These are phyloP conservation scores for Anthoceros angustus DNA, from an alignment of 225 moss, liverwort and hornwort genomes.

Conservation along the genomic window DNA sequence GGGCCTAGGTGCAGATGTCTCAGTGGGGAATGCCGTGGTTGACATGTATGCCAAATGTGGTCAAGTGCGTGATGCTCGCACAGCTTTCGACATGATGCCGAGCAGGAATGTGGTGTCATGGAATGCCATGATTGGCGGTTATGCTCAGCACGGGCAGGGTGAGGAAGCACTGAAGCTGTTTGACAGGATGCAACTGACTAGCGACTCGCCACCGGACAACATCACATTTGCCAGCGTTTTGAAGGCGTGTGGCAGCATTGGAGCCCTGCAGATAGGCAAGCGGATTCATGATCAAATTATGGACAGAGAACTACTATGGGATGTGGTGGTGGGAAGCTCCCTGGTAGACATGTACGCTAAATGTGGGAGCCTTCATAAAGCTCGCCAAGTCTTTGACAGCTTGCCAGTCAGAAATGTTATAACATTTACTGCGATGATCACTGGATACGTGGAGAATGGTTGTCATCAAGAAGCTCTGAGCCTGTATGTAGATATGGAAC, in stretches of 20 bases:
- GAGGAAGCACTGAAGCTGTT: not conserved
- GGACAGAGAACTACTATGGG: not conserved
- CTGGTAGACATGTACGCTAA: slow-evolving; percentile 1
- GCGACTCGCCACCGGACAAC: not conserved
- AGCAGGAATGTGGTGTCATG: not conserved
- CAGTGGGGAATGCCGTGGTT: not conserved
- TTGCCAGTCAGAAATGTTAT: not conserved
- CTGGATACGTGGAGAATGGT: not conserved
- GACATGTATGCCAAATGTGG: not conserved
- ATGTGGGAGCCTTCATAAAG: not conserved
- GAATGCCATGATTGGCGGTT: slow-evolving; percentile 2
- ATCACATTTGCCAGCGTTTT: not conserved
- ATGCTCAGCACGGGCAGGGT: not conserved
- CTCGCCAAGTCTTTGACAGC: not conserved
- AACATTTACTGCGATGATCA: not conserved
- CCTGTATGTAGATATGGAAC: not conserved
- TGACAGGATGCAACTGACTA: not conserved
- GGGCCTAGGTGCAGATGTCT: not conserved
- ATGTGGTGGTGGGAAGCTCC: not conserved
- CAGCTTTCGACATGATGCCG: not conserved
- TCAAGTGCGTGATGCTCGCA: not conserved
- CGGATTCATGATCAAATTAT: not conserved
- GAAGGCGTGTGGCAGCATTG: not conserved
- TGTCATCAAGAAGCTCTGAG: not conserved
- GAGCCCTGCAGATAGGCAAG: not conserved